Evolutionary conservation across 2,329 filamentous ascomycete species (phyloP).

Genomic region (Cladosporium sp.): DNA sequence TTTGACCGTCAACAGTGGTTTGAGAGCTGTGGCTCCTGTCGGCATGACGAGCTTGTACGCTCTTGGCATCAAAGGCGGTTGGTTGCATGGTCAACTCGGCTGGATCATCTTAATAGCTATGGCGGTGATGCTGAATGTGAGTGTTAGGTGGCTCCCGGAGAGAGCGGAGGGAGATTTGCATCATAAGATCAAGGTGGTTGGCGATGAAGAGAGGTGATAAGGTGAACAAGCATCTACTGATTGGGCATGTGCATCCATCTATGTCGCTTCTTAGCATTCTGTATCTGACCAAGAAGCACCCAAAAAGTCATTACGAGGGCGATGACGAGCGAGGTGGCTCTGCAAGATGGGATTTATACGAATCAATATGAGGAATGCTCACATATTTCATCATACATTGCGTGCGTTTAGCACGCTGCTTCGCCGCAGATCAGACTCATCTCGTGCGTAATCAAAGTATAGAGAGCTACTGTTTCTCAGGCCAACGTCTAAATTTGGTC

Average conservation of each 20-base stretch:
- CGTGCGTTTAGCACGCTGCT: too few relatives aligned
- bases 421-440: too few relatives aligned
- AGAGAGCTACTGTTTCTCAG: too few relatives aligned
- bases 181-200: slow-evolving; percentile 4
- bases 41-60: slow-evolving; percentile 64
- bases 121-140: slow-evolving; percentile 31
- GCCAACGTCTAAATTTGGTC: too few relatives aligned
- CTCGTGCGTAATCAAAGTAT: too few relatives aligned
- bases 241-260: background rate
- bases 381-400: too few relatives aligned
- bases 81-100: slow-evolving; percentile 58
- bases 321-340: too few relatives aligned
- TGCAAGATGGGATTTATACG: too few relatives aligned
- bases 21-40: slow-evolving; percentile 62
- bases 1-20: slow-evolving; percentile 54
- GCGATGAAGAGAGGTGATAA: slow-evolving; percentile 4
- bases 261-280: too few relatives aligned
- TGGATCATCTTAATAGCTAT: slow-evolving; percentile 52
- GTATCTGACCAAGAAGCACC: too few relatives aligned
- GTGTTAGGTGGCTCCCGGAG: slow-evolving; percentile 30
- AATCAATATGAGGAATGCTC: too few relatives aligned
- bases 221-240: background rate
- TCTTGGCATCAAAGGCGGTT: slow-evolving; percentile 55
- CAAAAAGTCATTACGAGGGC: too few relatives aligned
- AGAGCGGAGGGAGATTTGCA: slow-evolving; percentile 26